Percentiles rank a stretch among this genome's conserved stretches.
phyloP scores from a whole-genome alignment of 805 yeast species.

The Wickerhamomyces subpelliculosus region DNA sequence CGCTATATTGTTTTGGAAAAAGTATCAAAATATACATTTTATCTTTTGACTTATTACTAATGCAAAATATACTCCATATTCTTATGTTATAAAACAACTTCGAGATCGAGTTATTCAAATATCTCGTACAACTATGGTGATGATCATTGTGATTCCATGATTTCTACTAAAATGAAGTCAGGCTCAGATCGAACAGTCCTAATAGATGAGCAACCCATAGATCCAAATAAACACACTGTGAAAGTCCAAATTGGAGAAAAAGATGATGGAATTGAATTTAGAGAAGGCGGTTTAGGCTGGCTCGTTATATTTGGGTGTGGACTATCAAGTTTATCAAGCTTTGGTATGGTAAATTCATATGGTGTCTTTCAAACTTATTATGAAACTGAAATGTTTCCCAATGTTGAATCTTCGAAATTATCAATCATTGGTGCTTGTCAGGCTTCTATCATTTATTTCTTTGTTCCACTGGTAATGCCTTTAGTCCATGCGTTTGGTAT shows the following conservation, averaged over 20 bases:
- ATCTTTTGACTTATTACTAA: too few relatives aligned
- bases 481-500: slow-evolving; percentile 16
- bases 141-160: too few relatives aligned
- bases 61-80: too few relatives aligned
- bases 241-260: slow-evolving; percentile 6
- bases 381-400: slow-evolving; percentile 15
- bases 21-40: too few relatives aligned
- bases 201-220: too few relatives aligned
- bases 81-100: too few relatives aligned
- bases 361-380: slow-evolving; percentile 19
- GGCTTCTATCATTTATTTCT: slow-evolving; percentile 13
- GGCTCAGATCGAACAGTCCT: too few relatives aligned
- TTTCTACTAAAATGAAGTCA: too few relatives aligned
- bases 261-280: slow-evolving; percentile 8
- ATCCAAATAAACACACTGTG: not conserved
- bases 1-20: too few relatives aligned
- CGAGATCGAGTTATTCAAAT: too few relatives aligned
- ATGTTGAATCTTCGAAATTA: slow-evolving; percentile 9
- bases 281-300: slow-evolving; percentile 19
- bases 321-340: slow-evolving; percentile 9
- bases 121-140: too few relatives aligned
- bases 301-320: slow-evolving; percentile 16
- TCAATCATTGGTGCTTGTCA: slow-evolving; percentile 20
- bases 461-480: slow-evolving; percentile 12
- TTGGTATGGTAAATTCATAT: slow-evolving; percentile 19